Percentiles rank a stretch among this genome's conserved stretches.
phyloP scores from a whole-genome alignment of 768 basidiomycete species.

The Lepiota brunneoincarnata region DNA sequence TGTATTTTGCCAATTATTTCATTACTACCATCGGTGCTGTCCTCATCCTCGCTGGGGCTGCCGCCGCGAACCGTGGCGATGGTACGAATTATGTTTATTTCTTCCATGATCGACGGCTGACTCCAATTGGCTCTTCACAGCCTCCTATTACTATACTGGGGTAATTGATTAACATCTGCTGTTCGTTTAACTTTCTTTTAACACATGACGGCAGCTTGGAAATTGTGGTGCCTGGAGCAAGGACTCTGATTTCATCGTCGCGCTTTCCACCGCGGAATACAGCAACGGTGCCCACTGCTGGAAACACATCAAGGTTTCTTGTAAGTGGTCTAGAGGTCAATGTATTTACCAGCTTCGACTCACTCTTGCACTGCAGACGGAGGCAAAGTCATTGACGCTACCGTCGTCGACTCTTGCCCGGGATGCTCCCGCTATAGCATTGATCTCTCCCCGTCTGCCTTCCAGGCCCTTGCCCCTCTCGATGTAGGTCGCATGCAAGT shows the following conservation, averaged over 20 bases:
- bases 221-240: conserved; percentile 21
- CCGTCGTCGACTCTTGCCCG: conserved; percentile 28
- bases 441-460: conserved; percentile 26
- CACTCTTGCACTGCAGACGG: conserved; percentile 16
- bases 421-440: conserved; percentile 23
- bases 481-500: conserved; percentile 22
- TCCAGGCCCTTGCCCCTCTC: conserved; percentile 24
- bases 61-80: conserved; percentile 15
- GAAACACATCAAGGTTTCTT: conserved; percentile 21
- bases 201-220: conserved; percentile 18
- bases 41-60: conserved; percentile 2
- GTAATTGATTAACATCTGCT: conserved; percentile 9
- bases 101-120: neutral
- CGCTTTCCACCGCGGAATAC: conserved; percentile 20
- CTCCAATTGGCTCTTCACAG: conserved; percentile 13
- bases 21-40: neutral
- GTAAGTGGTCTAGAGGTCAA: conserved; percentile 12
- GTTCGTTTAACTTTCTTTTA: neutral
- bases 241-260: conserved; percentile 22
- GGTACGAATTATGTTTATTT: conserved; percentile 11
- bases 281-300: conserved; percentile 20
- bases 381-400: conserved; percentile 21
- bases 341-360: no score
- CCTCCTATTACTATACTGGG: conserved; percentile 21
- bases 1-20: conserved; percentile 4